Percentiles rank a stretch among this genome's conserved stretches.
These are phyloP conservation scores for Naganishia vaughanmartiniae DNA, from an alignment of 768 basidiomycete genomes.

Conservation along the genomic window DNA sequence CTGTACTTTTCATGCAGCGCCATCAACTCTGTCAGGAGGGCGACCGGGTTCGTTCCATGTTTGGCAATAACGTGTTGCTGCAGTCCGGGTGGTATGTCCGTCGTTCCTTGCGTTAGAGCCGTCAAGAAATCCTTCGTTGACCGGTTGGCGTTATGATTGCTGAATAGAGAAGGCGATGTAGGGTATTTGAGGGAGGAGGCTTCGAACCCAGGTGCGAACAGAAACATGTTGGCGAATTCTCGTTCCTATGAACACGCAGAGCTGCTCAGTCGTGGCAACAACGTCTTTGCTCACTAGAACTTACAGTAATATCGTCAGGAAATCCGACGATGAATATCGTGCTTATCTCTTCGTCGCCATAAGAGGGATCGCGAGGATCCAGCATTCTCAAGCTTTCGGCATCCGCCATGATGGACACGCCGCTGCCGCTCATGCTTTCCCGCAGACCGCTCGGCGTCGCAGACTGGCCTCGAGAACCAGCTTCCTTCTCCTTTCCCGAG, in stretches of 20 bases:
- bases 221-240: slow-evolving; percentile 99
- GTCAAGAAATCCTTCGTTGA: slow-evolving; percentile 18
- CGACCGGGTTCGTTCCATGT: slow-evolving; percentile 17
- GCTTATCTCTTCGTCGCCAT: slow-evolving; percentile 73
- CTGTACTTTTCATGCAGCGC: slow-evolving; percentile 16
- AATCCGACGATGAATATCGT: slow-evolving; percentile 99
- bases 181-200: slow-evolving; percentile 97
- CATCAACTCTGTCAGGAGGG: slow-evolving; percentile 14
- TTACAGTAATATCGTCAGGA: slow-evolving; percentile 95
- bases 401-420: slow-evolving; percentile 5
- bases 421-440: slow-evolving; percentile 11
- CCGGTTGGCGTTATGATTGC: slow-evolving; percentile 17
- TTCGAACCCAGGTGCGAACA: slow-evolving; percentile 91
- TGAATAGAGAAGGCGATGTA: slow-evolving; percentile 58
- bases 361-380: slow-evolving; percentile 5
- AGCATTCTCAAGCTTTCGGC: neutral
- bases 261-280: neutral
- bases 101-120: slow-evolving; percentile 14
- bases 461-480: slow-evolving; percentile 10
- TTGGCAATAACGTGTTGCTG: slow-evolving; percentile 30
- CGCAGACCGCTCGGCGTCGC: slow-evolving; percentile 14
- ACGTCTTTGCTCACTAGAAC: slow-evolving; percentile 45
- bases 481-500: slow-evolving; percentile 3
- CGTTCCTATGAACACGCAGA: slow-evolving; percentile 66
- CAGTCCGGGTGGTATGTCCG: slow-evolving; percentile 22